phyloP scores from a whole-genome alignment of 768 basidiomycete genomes.

The Lyophyllum semitale region DNA sequence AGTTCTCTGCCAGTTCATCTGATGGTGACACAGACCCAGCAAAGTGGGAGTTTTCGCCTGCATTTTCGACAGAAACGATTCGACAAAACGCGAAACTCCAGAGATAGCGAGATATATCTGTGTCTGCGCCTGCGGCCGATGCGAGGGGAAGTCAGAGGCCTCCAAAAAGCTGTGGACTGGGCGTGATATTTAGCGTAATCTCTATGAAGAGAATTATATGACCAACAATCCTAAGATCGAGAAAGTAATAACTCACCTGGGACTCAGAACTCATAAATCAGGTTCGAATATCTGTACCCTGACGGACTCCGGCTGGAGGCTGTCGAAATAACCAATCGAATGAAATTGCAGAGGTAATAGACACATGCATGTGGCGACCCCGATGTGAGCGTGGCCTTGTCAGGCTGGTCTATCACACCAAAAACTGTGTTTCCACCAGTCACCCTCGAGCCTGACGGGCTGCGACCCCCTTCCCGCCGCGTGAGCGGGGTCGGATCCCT shows the following conservation, averaged over 20 bases:
- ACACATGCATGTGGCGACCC: background rate
- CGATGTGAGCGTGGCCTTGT: background rate
- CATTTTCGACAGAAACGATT: background rate
- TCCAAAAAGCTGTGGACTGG: no score
- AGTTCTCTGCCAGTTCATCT: background rate
- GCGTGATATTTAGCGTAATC: no score
- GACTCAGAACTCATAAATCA: no score
- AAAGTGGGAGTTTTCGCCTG: background rate
- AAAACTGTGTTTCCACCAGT: slow-evolving; percentile 63
- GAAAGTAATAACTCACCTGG: no score
- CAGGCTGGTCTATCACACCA: slow-evolving; percentile 37
- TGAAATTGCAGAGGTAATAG: background rate
- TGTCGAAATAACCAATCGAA: no score
- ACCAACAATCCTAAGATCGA: no score
- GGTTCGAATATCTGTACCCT: background rate
- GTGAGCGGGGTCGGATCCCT: slow-evolving; percentile 40
- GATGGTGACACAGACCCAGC: background rate
- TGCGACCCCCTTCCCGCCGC: slow-evolving; percentile 44
- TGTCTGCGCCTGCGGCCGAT: background rate
- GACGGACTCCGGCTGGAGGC: no score
- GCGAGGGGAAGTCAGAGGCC: no score
- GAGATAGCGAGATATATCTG: background rate
- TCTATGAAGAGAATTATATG: no score
- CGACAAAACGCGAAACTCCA: background rate
- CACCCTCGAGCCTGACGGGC: slow-evolving; percentile 45